Base-by-base conservation (phyloP, 345 rosid species). In the Brassica cretica region DNA sequence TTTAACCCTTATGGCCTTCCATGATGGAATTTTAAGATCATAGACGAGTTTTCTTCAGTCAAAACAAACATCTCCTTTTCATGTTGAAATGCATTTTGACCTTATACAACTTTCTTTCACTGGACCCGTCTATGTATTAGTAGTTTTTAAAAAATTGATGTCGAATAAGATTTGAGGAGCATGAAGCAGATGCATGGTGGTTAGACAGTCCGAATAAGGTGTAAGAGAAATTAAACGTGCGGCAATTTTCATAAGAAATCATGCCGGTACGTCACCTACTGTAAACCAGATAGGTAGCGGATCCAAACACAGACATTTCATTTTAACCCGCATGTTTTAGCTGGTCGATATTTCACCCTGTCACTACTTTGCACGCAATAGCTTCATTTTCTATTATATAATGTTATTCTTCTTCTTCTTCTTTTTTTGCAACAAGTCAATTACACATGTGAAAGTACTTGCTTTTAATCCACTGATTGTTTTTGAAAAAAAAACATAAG, bases 101-200 rank as follows among this genome's bases (percentile, higher is more conserved):
- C 39, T 62, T 29, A 6, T 62, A 29, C 8, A 14, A 14, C 19
- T 14, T 62, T 14, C 39, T 14, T 62, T 14, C 39, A 29, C 16
- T 29, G 19, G 18, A 62, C 30, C 16, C 66, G 65, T 27, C 35
- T 12, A 29, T 62, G 18, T 29, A 29, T 51, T 51, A 53, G 59
- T 53, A 53, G 21, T 53, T 46, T 44, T 7, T 0, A 46, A 46
- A 46, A 12, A 46, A 6, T 53, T 53, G 27, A 84, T 91, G 97
- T 77, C 93, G 96, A 61, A 84, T 89, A 85, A 90, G 90, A 84
- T 93, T 90, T 19, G 89, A 90, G 2, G 99, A 95, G 84, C 96
- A 95, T 53, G 92, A 95, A 82, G 99, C 94, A 1, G 96, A 91
- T 84, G 85, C 89, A 1, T 93, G 99, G 98, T 95, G 97, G 98